Base-by-base conservation (phyloP, 2,329 filamentous ascomycete genomes). In the Beauveria sp. region DNA sequence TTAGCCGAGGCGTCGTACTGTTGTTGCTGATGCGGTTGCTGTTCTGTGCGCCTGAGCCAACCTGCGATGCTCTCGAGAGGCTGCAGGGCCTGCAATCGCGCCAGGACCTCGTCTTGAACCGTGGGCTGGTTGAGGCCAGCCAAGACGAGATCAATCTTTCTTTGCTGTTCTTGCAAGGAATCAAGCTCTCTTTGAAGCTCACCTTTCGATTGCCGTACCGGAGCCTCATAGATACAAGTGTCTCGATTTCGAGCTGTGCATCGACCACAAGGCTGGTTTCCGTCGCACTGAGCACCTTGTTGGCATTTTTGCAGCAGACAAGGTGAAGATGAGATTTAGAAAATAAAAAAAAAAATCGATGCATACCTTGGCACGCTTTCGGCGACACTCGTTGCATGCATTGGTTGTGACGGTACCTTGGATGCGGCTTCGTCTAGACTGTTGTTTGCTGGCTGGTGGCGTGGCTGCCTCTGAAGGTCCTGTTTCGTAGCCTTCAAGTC, bases 141-240 rank as follows among this genome's bases (percentile, higher is more conserved):
- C 28, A 87, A 72, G 55, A 87, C 78, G 38, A 77, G 77, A 34
- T 86, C 81, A 68, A 73, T 83, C 47, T 78, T 79, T 67, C 85
- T 80, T 49, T 81, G 78, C n/a, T 76, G 75, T 46, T 24, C 20
- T 46, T 20, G n/a, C 20, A 46, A 22, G n/a, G 43, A n/a, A 12
- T 46, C 20, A 12, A 46, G 43, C 20, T 46, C 43, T 22, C 10
- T 22, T 46, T 20, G 43, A 46, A 46, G 43, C 14, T 20, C 10
- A 12, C 3, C 10, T 22, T 22, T 46, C 5, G 43, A 46, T 12
- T 20, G n/a, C 3, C 43, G 20, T 22, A 22, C 10, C 3, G 43
- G 43, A 46, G 43, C 3, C n/a, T 46, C 9, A 22, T 46, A 46
- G 7, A 57, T 81, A 80, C 40, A 87, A 72, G 24, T 71, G 72